These are phyloP conservation scores for Hypoxylon lenormandii DNA, from an alignment of 495 filamentous ascomycete species.

Conservation along the genomic window DNA sequence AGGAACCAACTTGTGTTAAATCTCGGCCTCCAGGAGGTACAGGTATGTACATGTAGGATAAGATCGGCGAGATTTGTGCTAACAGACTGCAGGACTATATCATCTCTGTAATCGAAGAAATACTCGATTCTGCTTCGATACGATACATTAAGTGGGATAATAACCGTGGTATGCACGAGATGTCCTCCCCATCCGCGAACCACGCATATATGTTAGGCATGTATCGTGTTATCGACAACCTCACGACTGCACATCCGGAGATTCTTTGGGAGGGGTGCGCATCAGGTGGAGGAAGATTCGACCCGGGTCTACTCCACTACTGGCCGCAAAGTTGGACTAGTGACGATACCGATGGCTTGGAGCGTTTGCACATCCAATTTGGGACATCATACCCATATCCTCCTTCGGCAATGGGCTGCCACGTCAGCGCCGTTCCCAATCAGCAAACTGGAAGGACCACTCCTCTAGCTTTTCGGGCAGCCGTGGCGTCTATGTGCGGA, in stretches of 20 bases:
- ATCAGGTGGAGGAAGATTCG: conserved; percentile 67
- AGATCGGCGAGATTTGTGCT: no score
- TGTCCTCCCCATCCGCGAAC: conserved; percentile 59
- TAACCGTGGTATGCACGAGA: conserved; percentile 67
- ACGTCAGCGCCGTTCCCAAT: conserved; percentile 67
- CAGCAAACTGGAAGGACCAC: conserved; percentile 62
- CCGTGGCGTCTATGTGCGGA: conserved; percentile 70
- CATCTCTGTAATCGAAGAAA: conserved; percentile 59
- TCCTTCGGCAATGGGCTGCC: conserved; percentile 67
- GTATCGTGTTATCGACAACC: conserved; percentile 65
- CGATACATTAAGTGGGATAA: conserved; percentile 71
- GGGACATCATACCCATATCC: conserved; percentile 68
- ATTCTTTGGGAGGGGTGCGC: conserved; percentile 70
- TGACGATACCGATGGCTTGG: conserved; percentile 66
- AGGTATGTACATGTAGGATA: no score
- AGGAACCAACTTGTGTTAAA: conserved; percentile 68
- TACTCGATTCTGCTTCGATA: conserved; percentile 64
- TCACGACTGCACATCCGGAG: conserved; percentile 65
- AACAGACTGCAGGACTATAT: conserved; percentile 60
- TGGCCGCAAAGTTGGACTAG: conserved; percentile 71
- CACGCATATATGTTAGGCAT: conserved; percentile 68
- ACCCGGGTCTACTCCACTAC: conserved; percentile 67
- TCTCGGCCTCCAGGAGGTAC: conserved; percentile 63
- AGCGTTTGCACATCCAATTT: conserved; percentile 67
- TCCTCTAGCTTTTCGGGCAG: conserved; percentile 63